A percentile compares a stretch with the other conserved stretches of the same genome.
These are phyloP conservation scores for Ophiosphaerella narmari DNA, from an alignment of 2,329 filamentous ascomycete genomes.

Conservation along the genomic window DNA sequence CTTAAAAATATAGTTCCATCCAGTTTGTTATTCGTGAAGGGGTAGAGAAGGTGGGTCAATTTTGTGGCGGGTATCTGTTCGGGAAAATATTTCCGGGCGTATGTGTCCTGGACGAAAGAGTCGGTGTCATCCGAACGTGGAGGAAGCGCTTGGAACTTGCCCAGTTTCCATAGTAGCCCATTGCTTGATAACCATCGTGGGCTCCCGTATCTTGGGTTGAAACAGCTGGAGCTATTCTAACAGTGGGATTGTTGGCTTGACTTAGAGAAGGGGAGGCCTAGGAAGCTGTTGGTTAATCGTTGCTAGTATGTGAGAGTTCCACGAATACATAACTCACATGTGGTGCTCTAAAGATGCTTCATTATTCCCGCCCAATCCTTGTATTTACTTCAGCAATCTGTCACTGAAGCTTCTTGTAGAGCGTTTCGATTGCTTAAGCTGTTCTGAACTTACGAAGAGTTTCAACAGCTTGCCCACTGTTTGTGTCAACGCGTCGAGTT, in stretches of 20 bases:
- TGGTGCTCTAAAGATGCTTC: conserved; percentile 1
- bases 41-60: conserved; percentile 86
- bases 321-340: background rate
- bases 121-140: background rate
- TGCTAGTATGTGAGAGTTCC: background rate
- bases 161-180: conserved; percentile 78
- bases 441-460: conserved; percentile 6
- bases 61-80: conserved; percentile 80
- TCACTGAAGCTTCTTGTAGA: background rate
- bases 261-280: background rate
- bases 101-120: conserved; percentile 67
- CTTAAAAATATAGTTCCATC: conserved; percentile 67
- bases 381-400: background rate
- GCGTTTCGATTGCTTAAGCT: background rate
- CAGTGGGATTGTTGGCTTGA: background rate
- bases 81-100: conserved; percentile 81
- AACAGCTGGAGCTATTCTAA: background rate
- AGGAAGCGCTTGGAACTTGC: conserved; percentile 15
- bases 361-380: background rate
- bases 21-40: conserved; percentile 86
- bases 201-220: background rate
- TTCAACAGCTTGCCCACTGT: conserved; percentile 1
- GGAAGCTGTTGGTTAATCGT: background rate
- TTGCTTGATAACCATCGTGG: conserved; percentile 16
- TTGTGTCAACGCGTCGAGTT: conserved; percentile 5